Evolutionary conservation across 768 basidiomycete species (phyloP), one percentile per base, ranked within the genome.

Genomic region (Tulasnella sp.): DNA sequence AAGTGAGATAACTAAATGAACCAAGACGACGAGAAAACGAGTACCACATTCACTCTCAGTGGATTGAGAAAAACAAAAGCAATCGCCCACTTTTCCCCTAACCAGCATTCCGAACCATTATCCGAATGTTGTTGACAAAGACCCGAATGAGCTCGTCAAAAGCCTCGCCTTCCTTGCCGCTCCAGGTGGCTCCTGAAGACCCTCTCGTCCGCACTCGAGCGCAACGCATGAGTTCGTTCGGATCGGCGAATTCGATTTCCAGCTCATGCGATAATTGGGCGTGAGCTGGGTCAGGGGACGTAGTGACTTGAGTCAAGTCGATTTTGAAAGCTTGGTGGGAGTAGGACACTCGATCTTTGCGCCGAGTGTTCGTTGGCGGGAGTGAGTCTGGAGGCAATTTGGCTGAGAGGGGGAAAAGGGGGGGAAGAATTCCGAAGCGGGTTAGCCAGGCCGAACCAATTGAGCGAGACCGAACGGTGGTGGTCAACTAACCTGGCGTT

Each of bases 141-240:
- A 93, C 93, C 68, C 93, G 90, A 64, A 99, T 90, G 77, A 97
- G 88, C 81, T 97, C 93, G 81, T 98, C 94, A 81, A 96, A 99
- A 7, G 90, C 90, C 78, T 85, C 87, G 25, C 73, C 72, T 34
- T 77, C 74, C 25, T 77, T 39, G 25, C 72, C 72, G 49, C 77
- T 29, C 70, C 71, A 39, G 31, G 72, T 34, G 89, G 87, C 80
- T 92, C 94, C 80, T 84, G 84, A 82, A 91, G 91, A 37, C 87
- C 83, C 77, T 83, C 86, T 77, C 84, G 87, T 69, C 22, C 93
- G 88, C 81, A 90, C 90, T 64, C 86, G 84, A 0, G 92, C 95
- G 15, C 91, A 88, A 8, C 89, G 85, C 22, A 96, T 83, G 19
- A 99, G 83, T 54, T 92, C 85, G 4, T 87, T 86, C 22, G 95